Conservation (phyloP, 495 filamentous ascomycete genomes). For the Niebla homalea region DNA sequence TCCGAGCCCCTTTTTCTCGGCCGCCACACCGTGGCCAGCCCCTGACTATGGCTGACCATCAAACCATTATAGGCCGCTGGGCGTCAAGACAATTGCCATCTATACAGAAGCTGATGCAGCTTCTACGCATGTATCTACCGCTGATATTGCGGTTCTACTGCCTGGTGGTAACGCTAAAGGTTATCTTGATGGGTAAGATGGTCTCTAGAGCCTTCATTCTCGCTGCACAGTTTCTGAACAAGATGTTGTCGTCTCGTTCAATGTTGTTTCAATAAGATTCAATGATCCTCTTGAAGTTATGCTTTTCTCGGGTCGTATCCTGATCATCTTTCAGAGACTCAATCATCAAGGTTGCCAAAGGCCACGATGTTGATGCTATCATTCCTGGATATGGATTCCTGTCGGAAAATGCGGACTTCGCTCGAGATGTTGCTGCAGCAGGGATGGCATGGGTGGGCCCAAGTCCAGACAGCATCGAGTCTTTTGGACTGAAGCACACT, state of each 20-base stretch:
- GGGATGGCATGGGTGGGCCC: slow-evolving; percentile 44
- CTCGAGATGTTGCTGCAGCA: slow-evolving; percentile 29
- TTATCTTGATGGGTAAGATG: slow-evolving; percentile 31
- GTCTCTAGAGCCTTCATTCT: not conserved
- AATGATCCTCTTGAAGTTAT: not conserved
- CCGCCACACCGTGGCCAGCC: not conserved
- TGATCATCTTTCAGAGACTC: slow-evolving; percentile 20
- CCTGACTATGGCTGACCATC: slow-evolving; percentile 1
- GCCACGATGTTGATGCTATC: slow-evolving; percentile 30
- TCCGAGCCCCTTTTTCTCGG: slow-evolving; percentile 6
- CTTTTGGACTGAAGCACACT: slow-evolving; percentile 45
- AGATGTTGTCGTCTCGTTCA: not conserved
- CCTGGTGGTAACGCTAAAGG: slow-evolving; percentile 31
- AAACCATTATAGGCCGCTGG: slow-evolving; percentile 19
- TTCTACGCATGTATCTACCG: slow-evolving; percentile 38
- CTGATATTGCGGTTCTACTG: slow-evolving; percentile 38
- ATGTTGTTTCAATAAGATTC: not conserved
- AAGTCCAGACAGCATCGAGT: slow-evolving; percentile 35
- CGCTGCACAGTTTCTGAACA: not conserved
- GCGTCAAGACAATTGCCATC: slow-evolving; percentile 37
- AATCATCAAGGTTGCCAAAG: slow-evolving; percentile 36
- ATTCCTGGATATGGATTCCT: slow-evolving; percentile 48
- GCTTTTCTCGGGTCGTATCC: not conserved
- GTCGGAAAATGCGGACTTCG: slow-evolving; percentile 46
- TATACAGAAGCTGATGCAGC: slow-evolving; percentile 43